These are phyloP conservation scores for Dryas alaskensis DNA, from an alignment of 306 rosid genomes.

Conservation along the genomic window DNA sequence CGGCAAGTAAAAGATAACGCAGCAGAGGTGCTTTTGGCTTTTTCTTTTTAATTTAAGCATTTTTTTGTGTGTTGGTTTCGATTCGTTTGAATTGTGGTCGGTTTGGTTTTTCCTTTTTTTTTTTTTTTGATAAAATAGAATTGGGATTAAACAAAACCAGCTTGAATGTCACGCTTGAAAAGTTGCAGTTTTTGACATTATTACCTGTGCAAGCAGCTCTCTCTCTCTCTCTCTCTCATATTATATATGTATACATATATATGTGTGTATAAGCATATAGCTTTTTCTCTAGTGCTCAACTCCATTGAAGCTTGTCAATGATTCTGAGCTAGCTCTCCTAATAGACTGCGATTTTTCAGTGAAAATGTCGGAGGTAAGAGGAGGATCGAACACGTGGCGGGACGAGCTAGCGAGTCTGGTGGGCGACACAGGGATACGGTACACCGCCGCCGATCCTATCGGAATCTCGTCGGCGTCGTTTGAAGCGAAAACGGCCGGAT, in stretches of 20 bases:
- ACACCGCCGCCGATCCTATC: constrained; percentile 42
- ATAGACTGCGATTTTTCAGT: constrained; percentile 22
- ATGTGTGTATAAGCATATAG: not conserved
- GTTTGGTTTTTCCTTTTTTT: constrained; percentile 13
- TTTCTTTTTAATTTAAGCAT: constrained; percentile 12
- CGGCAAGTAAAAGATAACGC: constrained; percentile 33
- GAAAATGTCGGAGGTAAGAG: constrained; percentile 57
- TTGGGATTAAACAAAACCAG: constrained; percentile 31
- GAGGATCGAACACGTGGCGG: constrained; percentile 53
- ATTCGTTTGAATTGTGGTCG: constrained; percentile 51
- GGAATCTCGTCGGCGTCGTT: constrained; percentile 39
- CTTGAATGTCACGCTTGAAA: constrained; percentile 58
- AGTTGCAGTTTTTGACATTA: constrained; percentile 30
- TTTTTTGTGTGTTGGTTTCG: constrained; percentile 14
- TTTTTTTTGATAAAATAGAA: not conserved
- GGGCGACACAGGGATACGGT: constrained; percentile 48
- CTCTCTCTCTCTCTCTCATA: constrained; percentile 15
- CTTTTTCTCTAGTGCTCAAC: not conserved
- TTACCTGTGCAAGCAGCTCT: constrained; percentile 14
- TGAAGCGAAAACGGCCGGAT: constrained; percentile 26
- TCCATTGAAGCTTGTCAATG: constrained; percentile 12
- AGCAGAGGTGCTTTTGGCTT: constrained; percentile 23
- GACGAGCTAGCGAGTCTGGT: constrained; percentile 65
- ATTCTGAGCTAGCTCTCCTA: not conserved
- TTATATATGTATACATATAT: not conserved